phyloP scores from a whole-genome alignment of 805 yeast species.

The Teunomyces funiuensis region DNA sequence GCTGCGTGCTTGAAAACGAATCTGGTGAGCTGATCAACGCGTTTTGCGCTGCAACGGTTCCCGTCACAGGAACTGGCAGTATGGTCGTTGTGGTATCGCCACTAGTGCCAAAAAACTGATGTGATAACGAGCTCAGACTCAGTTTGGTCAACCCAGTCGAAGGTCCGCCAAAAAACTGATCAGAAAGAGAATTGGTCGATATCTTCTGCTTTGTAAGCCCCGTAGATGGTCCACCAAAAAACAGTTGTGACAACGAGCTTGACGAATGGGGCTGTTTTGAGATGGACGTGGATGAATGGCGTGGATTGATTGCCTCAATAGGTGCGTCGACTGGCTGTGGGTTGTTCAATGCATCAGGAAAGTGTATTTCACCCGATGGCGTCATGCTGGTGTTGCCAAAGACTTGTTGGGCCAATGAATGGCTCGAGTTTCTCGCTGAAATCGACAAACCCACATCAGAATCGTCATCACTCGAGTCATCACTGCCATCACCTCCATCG shows the following conservation, averaged over 20 bases:
- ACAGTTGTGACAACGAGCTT: constrained; percentile 37
- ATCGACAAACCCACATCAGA: constrained; percentile 36
- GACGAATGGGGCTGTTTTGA: constrained; percentile 45
- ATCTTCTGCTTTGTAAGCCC: constrained; percentile 11
- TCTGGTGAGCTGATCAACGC: constrained; percentile 6
- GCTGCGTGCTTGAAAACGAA: constrained; percentile 21
- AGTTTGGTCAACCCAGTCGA: constrained; percentile 1
- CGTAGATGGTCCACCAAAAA: constrained; percentile 27
- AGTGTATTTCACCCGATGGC: constrained; percentile 17
- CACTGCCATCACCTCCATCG: constrained; percentile 13
- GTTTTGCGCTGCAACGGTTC: background rate
- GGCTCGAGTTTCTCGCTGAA: constrained; percentile 40
- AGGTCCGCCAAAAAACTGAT: constrained; percentile 18
- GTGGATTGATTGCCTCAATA: constrained; percentile 31
- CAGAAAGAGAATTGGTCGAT: constrained; percentile 18
- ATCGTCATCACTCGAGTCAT: constrained; percentile 19
- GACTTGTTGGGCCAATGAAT: constrained; percentile 43
- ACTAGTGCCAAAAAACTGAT: background rate
- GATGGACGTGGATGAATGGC: constrained; percentile 34
- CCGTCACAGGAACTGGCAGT: background rate
- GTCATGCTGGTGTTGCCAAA: constrained; percentile 23
- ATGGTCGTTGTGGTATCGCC: background rate
- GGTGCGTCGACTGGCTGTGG: constrained; percentile 29
- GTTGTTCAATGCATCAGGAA: constrained; percentile 17
- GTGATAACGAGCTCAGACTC: background rate